Base-by-base conservation (phyloP, 345 rosid genomes). In the Abelmoschus esculentus region DNA sequence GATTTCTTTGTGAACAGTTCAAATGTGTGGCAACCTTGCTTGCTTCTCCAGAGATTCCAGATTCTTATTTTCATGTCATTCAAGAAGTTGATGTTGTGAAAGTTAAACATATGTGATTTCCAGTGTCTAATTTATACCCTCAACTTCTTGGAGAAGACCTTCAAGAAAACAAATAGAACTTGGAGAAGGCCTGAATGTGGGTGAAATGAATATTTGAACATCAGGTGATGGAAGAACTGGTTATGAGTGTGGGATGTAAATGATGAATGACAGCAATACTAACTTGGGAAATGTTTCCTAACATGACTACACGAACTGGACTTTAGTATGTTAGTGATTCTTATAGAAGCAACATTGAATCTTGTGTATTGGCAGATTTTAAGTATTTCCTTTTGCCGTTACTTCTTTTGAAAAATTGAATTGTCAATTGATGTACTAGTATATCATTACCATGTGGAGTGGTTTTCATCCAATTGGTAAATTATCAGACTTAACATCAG, bases 41-140 rank as follows among this genome's bases (percentile, higher is more conserved):
- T 22, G 26, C 26, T 22, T 22, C 26, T 22, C 26, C 26, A 22
- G 26, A 22, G 26, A 22, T 22, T 22, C 26, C 26, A 22, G 26
- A 22, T 22, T 22, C 26, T 22, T 22, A 22, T 22, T 22, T 22
- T 22, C 26, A 22, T 22, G 26, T 76, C 56, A 68, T 81, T 66
- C 31, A 57, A 72, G 76, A 56, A 40, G 17, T 17, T 22, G 1
- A 22, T 22, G 26, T 22, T n/a, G 55, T 22, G 36, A 13, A 47
- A 65, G 55, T 26, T 46, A 44, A 38, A 65, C 18, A 26, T 28
- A 14, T 46, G 7, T 46, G 18, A 46, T 65, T 13, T 26, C n/a
- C 26, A 12, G 0, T 47, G 15, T 22, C 26, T 22, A 22, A 22
- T 22, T 22, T 1, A 22, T 22, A 22, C 26, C 26, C 1, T 22